Evolutionary conservation across 2,329 filamentous ascomycete species (phyloP).

Genomic region (Penicillium sp.): DNA sequence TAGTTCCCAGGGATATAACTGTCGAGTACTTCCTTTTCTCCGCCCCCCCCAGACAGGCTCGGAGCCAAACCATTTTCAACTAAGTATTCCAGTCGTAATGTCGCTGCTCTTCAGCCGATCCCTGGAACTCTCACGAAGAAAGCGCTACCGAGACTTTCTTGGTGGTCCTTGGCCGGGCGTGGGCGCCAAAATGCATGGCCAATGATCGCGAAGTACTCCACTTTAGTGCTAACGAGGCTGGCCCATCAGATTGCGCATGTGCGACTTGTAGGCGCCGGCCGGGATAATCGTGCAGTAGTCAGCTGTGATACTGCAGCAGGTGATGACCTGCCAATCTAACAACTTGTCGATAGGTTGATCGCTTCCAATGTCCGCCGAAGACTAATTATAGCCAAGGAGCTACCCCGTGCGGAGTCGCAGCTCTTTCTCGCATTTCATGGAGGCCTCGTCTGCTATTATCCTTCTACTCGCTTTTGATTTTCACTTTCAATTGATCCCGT

Average conservation of each 20-base stretch:
- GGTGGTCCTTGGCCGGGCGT: not conserved
- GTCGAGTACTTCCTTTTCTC: too few species aligned
- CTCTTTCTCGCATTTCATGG: not conserved
- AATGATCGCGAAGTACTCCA: slow-evolving; percentile 3
- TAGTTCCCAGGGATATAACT: too few species aligned
- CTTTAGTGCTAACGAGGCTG: not conserved
- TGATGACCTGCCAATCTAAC: slow-evolving; percentile 1
- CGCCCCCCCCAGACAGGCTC: too few species aligned
- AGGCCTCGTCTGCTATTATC: not conserved
- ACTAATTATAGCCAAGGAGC: slow-evolving; percentile 16
- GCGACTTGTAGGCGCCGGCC: slow-evolving; percentile 15
- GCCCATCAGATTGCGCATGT: slow-evolving; percentile 12
- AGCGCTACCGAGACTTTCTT: too few species aligned
- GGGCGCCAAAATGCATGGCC: not conserved
- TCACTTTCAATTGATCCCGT: not conserved
- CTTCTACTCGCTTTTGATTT: not conserved
- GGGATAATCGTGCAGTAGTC: slow-evolving; percentile 21
- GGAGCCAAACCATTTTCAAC: too few species aligned
- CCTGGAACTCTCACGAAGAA: too few species aligned
- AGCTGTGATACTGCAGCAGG: slow-evolving; percentile 11
- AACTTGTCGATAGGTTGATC: not conserved
- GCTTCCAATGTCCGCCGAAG: not conserved
- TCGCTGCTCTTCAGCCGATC: too few species aligned
- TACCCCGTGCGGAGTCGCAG: slow-evolving; percentile 10
- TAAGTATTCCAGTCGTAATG: too few species aligned